Conservation (phyloP, 768 basidiomycete genomes). For the Podaxis sp. region DNA sequence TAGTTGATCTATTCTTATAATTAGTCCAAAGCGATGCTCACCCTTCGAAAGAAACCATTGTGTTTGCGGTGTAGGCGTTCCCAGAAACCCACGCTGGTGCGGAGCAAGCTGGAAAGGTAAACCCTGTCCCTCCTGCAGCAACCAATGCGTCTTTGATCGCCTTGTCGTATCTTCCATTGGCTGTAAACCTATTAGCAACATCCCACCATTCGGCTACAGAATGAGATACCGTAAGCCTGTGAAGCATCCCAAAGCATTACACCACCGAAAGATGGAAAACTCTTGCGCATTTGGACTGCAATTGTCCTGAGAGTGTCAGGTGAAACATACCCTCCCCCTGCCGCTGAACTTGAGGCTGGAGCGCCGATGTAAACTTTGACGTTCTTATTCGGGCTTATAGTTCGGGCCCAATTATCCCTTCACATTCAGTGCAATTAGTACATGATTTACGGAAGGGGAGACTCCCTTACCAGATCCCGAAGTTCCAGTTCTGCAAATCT, state of each 20-base stretch:
- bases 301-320: conserved; percentile 46
- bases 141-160: conserved; percentile 60
- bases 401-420: conserved; percentile 69
- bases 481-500: conserved; percentile 55
- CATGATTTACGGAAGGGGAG: background rate
- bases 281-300: conserved; percentile 48
- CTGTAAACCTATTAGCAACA: conserved; percentile 26
- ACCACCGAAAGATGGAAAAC: conserved; percentile 68
- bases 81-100: conserved; percentile 54
- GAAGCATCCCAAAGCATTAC: conserved; percentile 57
- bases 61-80: conserved; percentile 48
- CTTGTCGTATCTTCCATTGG: conserved; percentile 57
- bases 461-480: conserved; percentile 48
- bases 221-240: conserved; percentile 45
- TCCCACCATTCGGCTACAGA: conserved; percentile 25
- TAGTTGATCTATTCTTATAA: background rate
- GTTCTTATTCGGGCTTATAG: conserved; percentile 54
- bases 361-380: conserved; percentile 69
- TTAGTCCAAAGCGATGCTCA: conserved; percentile 27
- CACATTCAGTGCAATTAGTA: background rate
- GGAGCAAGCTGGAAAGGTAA: conserved; percentile 61
- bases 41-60: conserved; percentile 56
- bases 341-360: conserved; percentile 56
- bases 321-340: conserved; percentile 60
- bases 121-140: conserved; percentile 67